phyloP scores from a whole-genome alignment of 768 basidiomycete genomes.

The Kwoniella bestiolae region DNA sequence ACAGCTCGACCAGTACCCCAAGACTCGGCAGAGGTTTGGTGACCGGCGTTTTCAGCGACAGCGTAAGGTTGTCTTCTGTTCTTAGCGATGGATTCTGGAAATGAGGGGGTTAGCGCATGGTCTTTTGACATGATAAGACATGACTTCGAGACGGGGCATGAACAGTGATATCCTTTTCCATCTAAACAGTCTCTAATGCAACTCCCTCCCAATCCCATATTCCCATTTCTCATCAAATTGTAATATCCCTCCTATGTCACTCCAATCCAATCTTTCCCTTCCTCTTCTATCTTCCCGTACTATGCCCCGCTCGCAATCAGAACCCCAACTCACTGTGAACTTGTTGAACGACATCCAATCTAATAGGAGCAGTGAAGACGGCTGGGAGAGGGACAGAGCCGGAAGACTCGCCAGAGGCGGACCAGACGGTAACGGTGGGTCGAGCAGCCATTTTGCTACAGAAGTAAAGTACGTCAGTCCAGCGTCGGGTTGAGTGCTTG shows the following conservation, averaged over 20 bases:
- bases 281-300: constrained; percentile 1
- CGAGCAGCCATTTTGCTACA: constrained; percentile 76
- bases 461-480: not conserved
- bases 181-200: not conserved
- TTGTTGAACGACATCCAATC: constrained; percentile 96
- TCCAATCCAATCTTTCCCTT: not conserved
- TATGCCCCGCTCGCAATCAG: not conserved
- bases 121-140: not conserved
- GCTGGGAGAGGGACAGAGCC: constrained; percentile 89
- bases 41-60: constrained; percentile 96
- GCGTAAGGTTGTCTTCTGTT: constrained; percentile 97
- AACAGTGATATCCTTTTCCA: not conserved
- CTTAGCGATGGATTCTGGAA: constrained; percentile 91
- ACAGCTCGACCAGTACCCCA: constrained; percentile 99
- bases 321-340: constrained; percentile 92
- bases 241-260: constrained; percentile 4
- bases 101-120: not conserved
- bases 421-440: constrained; percentile 85
- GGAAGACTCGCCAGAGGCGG: constrained; percentile 78
- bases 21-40: constrained; percentile 98
- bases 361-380: constrained; percentile 96
- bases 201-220: not conserved
- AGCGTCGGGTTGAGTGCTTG: not conserved
- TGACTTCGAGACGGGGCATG: not conserved
- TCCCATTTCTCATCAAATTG: not conserved